Base-by-base conservation (phyloP, 306 rosid species). In the barrel medic (Medicago truncatula) region DNA sequence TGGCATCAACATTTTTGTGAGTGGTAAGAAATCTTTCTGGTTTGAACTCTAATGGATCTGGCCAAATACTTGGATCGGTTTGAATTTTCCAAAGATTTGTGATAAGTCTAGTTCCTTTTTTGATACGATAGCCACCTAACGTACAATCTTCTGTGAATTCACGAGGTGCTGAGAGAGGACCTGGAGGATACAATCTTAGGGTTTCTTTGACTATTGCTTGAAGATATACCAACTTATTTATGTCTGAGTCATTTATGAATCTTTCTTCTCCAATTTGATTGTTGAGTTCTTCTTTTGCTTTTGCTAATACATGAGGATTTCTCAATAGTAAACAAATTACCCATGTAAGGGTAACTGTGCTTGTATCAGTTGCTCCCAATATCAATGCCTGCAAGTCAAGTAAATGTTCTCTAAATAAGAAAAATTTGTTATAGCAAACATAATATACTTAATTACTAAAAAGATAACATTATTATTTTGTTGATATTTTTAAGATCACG, bases 171-270 rank as follows among this genome's bases (percentile, higher is more conserved):
- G 69, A 46, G 0, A 77, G 81, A 77, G 81, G 75, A 4, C 23
- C 50, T 0, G 61, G 12, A 7, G 75, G 69, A 14, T 77, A 57
- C 3, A 57, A 68, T 1, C 81, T 77, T 18, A 77, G 15, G 3
- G 81, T 77, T 0, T 77, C 81, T 31, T 77, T 77, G 1, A 77
- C 70, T 43, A 68, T 13, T 1, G 76, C 76, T 70, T 78, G 76
- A 60, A 78, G 71, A 9, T 78, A 78, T 14, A 15, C 21, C 5
- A 78, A 58, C 0, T 78, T 70, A 13, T 13, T 60, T 47, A 78
- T 47, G 9, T 78, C 71, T 0, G 65, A 70, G 5, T 70, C 76
- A 10, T 0, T 9, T 47, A 78, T 20, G 18, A 20, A 70, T 70
- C 65, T 70, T 2, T 70, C 44, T 36, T 46, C 43, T 1, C 76